A percentile compares a stretch with the other conserved stretches of the same genome.
phyloP scores from a whole-genome alignment of 345 rosid genomes.

The Mercurialis annua region DNA sequence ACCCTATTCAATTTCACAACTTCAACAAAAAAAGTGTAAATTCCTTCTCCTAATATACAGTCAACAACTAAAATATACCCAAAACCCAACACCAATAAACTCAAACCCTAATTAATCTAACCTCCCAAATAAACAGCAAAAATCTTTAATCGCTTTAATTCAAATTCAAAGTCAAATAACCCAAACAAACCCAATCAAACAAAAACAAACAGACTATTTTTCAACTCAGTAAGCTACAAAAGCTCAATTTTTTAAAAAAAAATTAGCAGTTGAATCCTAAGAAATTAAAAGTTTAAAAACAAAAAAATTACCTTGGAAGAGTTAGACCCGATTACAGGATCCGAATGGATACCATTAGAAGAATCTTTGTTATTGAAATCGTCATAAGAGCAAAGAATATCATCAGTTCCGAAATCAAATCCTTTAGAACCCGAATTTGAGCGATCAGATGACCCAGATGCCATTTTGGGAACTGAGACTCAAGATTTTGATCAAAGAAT shows the following conservation, averaged over 20 bases:
- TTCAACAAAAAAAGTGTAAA: too few species aligned
- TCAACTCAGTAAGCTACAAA: not conserved
- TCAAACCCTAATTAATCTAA: not conserved
- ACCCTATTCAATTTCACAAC: not conserved
- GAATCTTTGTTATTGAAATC: constrained; percentile 75
- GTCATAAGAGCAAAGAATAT: constrained; percentile 95
- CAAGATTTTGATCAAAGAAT: not conserved
- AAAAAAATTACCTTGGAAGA: constrained; percentile 38
- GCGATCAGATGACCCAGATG: constrained; percentile 80
- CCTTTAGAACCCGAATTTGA: constrained; percentile 66
- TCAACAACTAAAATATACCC: not conserved
- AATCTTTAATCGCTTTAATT: not conserved
- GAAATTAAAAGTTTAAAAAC: not conserved
- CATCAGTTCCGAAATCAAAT: constrained; percentile 92
- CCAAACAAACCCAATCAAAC: not conserved
- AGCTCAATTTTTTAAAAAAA: too few species aligned
- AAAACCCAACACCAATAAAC: not conserved
- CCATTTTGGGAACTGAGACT: constrained; percentile 48
- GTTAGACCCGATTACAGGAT: constrained; percentile 44
- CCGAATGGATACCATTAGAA: constrained; percentile 61
- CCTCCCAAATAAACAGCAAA: not conserved
- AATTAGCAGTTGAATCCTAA: not conserved
- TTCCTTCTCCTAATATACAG: too few species aligned
- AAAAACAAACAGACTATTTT: not conserved
- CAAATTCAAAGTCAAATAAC: not conserved